Base-by-base conservation (phyloP, 306 rosid genomes). In the Spatholobus suberectus region DNA sequence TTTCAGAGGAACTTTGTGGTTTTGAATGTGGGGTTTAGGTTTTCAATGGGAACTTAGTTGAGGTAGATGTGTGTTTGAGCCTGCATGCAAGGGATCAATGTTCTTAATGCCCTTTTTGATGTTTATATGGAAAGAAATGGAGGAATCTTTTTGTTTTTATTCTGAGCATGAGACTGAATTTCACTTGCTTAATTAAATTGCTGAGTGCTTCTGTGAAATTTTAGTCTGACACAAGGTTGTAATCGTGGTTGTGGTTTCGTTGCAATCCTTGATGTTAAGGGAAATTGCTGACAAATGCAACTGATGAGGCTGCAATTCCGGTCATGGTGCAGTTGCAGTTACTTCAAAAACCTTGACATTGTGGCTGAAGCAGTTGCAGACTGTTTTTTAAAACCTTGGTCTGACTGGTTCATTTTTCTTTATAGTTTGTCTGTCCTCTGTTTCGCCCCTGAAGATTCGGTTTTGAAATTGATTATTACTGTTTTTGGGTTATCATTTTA, bases 1-100 rank as follows among this genome's bases (percentile, higher is more conserved):
- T 62, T 78, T 8, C 46, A 29, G 6, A 51, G 57, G 52, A 2
- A 20, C 0, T 37, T 59, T 72, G 65, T 55, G 69, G 44, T 54
- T 77, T 76, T 73, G 65, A 29, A 37, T 37, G 32, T 59, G 55
- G 83, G 85, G 85, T 76, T 82, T 82, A 75, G 80, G 91, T 76
- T 83, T 88, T 84, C 79, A 14, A 47, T 72, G 47, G 70, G 18
- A 69, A 77, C 81, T 70, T 27, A 47, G 70, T 70, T 58, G 23
- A 59, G 57, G 35, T 29, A 14, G 6, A 61, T 78, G 52, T 84
- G 73, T 38, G 23, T 72, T 52, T 85, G 52, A 62, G 76, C 58
- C 59, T 86, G 86, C 91, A 89, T 89, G 91, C 91, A 89, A 84
- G 57, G 63, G 82, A 77, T 83, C 66, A 37, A 8, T 49, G 52